These are phyloP conservation scores for Amanita inopinata DNA, from an alignment of 768 basidiomycete species.

Conservation along the genomic window DNA sequence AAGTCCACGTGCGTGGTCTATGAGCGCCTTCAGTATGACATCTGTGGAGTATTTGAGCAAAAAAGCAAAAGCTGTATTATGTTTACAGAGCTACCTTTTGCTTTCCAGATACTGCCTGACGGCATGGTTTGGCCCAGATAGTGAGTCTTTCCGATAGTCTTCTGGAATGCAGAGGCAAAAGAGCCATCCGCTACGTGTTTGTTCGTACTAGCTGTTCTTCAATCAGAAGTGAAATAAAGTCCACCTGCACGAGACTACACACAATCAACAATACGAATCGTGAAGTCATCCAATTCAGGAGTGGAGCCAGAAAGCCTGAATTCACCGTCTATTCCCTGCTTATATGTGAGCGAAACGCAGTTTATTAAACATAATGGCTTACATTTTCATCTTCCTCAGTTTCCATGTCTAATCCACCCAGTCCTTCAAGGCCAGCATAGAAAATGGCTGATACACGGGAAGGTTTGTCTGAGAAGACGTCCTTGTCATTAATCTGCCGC, in stretches of 20 bases:
- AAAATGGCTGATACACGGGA: constrained; percentile 74
- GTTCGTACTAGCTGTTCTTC: constrained; percentile 36
- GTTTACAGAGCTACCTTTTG: constrained; percentile 47
- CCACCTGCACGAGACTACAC: constrained; percentile 10
- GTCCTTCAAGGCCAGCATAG: constrained; percentile 81
- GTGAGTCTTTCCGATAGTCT: constrained; percentile 62
- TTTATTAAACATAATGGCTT: constrained; percentile 15
- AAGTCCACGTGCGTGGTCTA: constrained; percentile 44
- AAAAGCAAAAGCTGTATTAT: background rate
- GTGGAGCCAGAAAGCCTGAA: constrained; percentile 65
- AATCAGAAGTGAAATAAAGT: background rate
- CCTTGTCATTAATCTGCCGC: constrained; percentile 2
- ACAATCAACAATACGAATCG: constrained; percentile 75
- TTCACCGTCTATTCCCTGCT: constrained; percentile 65
- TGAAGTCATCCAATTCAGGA: constrained; percentile 76
- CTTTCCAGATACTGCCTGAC: constrained; percentile 70
- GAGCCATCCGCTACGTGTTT: constrained; percentile 51
- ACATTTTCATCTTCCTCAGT: constrained; percentile 71
- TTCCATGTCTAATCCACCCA: constrained; percentile 75
- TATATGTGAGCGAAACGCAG: constrained; percentile 3
- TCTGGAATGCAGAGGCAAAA: constrained; percentile 45
- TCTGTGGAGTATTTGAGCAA: constrained; percentile 32
- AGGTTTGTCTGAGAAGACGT: constrained; percentile 27
- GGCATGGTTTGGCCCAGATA: constrained; percentile 54
- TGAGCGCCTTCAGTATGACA: constrained; percentile 48